phyloP scores from a whole-genome alignment of 2,329 filamentous ascomycete genomes.

The Ophiocordyceps camponoti-floridani region DNA sequence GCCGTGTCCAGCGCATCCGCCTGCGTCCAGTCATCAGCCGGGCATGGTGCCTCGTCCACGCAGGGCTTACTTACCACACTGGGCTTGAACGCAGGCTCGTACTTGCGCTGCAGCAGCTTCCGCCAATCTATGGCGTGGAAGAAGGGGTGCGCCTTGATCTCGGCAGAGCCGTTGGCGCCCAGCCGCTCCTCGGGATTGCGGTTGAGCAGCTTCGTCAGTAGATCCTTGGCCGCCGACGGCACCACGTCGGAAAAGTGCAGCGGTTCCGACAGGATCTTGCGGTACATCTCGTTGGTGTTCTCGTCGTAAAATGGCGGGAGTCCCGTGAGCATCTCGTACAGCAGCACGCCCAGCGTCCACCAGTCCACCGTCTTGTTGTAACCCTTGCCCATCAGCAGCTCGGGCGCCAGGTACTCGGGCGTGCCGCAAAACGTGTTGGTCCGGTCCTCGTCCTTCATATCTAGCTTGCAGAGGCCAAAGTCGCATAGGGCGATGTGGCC shows the following conservation, averaged over 20 bases:
- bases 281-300: constrained; percentile 98
- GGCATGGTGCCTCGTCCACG: too few species aligned
- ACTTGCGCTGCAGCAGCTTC: constrained; percentile 91
- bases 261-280: constrained; percentile 93
- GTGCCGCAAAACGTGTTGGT: constrained; percentile 98
- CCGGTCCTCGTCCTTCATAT: constrained; percentile 98
- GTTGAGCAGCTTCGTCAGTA: constrained; percentile 78
- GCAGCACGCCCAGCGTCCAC: constrained; percentile 93
- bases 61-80: constrained; percentile 56
- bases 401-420: constrained; percentile 89
- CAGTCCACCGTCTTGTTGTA: constrained; percentile 98
- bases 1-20: constrained; percentile 74
- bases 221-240: constrained; percentile 79
- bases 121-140: constrained; percentile 99
- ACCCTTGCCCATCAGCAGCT: constrained; percentile 79
- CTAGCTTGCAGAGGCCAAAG: constrained; percentile 93
- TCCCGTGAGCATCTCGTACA: constrained; percentile 98
- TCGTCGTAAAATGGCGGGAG: constrained; percentile 97
- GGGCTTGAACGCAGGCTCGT: constrained; percentile 94
- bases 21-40: constrained; percentile 17
- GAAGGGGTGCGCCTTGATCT: constrained; percentile 98
- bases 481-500: constrained; percentile 96
- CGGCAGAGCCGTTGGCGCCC: constrained; percentile 81
- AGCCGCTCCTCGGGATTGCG: constrained; percentile 79
- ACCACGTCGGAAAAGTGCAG: constrained; percentile 93